Evolutionary conservation across 345 rosid genomes (phyloP), one percentile per base, ranked within the genome.

Genomic region (Mallotus nudiflorus): DNA sequence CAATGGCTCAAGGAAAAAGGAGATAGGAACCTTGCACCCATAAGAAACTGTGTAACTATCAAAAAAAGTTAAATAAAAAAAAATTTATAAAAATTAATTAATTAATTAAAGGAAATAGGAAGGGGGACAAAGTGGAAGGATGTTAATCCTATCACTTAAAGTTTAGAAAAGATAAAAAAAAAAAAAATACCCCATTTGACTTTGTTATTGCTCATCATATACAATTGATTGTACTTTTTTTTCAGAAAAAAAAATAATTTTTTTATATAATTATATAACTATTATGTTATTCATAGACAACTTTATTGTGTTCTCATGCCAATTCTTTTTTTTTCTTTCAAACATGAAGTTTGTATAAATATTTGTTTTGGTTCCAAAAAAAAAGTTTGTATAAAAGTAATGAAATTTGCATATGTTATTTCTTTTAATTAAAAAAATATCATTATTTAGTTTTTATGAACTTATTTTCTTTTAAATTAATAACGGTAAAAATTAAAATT

Each of bases 51-150:
- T 5, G 9, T n/a, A 44, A 12, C 46, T 18, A 39, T 5, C 55
- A 61, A 16, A 40, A 27, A 53, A 45, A 11, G 1, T 5, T 10
- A 60, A 48, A 37, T 62, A 11, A 58, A 51, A 62, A 73, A 59
- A 59, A n/a, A 68, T 71, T 51, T 68, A 31, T 62, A 33, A 53
- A 64, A 10, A 1, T 54, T 33, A 33, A 33, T 33, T 33, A 2
- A 33, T 33, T 33, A 33, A 33, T 33, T 33, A 33, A 6, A 16
- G 56, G 13, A 52, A 75, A 51, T 19, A 19, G 15, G 4, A 25
- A 48, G 81, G 86, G 97, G 77, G 96, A 88, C 98, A 93, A 91
- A 91, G 90, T 89, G 97, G 96, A 89, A 85, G 97, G 75, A 89
- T 88, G 89, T 89, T 91, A 86, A 91, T 89, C 86, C 92, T 86